A percentile compares a stretch with the other conserved stretches of the same genome.
Conservation (phyloP, 257 asterid genomes). For the Przewalskia tangutica region DNA sequence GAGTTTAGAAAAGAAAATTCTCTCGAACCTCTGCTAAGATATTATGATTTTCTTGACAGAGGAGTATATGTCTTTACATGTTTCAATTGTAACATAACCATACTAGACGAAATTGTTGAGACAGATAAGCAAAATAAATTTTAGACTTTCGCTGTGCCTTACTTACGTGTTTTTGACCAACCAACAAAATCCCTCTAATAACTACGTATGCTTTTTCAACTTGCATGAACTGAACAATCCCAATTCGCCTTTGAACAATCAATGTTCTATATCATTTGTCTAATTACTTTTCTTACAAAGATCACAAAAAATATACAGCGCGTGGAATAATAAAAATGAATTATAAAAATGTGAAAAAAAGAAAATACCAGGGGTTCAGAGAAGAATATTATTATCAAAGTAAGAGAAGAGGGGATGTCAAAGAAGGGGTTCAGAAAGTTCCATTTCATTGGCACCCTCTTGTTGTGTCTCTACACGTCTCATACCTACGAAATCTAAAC, state of each 20-base stretch:
- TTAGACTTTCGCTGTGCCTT: no score
- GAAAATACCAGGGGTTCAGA: background rate
- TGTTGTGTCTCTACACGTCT: conserved; percentile 35
- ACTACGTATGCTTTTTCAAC: background rate
- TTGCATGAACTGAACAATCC: background rate
- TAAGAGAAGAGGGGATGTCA: conserved; percentile 16
- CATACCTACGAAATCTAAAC: conserved; percentile 62
- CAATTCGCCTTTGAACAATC: background rate
- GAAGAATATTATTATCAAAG: background rate
- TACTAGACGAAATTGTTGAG: no score
- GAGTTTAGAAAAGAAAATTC: no score
- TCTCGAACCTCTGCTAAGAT: no score
- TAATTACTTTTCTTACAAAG: background rate
- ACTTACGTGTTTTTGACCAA: no score
- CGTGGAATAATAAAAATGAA: background rate
- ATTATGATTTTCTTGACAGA: no score
- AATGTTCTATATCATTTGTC: conserved; percentile 1
- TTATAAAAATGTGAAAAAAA: background rate
- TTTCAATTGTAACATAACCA: no score
- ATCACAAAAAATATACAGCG: conserved; percentile 9
- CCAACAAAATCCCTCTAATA: no score
- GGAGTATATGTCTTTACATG: no score
- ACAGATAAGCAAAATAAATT: no score
- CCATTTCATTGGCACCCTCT: conserved; percentile 78
- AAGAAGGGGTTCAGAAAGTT: conserved; percentile 93